Conservation (phyloP, 768 basidiomycete genomes). For the Lentinula detonsa region DNA sequence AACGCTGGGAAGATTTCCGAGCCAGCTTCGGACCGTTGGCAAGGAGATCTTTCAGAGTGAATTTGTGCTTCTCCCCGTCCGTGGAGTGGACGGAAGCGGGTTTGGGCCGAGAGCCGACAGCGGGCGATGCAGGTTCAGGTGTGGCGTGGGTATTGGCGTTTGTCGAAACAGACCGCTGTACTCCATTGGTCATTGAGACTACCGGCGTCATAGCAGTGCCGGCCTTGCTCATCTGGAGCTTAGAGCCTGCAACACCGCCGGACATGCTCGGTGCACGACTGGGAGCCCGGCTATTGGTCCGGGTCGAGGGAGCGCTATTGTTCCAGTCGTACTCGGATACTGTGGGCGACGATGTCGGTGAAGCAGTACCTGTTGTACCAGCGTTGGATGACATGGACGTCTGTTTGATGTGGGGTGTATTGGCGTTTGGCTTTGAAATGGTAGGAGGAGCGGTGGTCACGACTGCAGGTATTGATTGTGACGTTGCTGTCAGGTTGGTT, state of each 20-base stretch:
- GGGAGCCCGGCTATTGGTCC: slow-evolving; percentile 36
- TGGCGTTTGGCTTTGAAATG: not conserved
- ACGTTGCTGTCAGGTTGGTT: not conserved
- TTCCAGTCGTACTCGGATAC: slow-evolving; percentile 41
- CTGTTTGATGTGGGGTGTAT: not conserved
- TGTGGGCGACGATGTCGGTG: slow-evolving; percentile 24
- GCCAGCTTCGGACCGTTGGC: slow-evolving; percentile 67
- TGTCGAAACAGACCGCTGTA: not conserved
- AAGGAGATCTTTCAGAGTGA: slow-evolving; percentile 80
- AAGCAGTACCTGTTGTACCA: not conserved
- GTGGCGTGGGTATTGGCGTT: not conserved
- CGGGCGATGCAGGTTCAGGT: not conserved
- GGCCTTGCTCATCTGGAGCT: slow-evolving; percentile 10
- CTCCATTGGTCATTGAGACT: not conserved
- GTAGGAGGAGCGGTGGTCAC: not conserved
- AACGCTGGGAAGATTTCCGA: slow-evolving; percentile 67
- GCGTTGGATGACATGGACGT: not conserved
- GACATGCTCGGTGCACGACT: slow-evolving; percentile 30
- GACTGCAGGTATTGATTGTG: not conserved
- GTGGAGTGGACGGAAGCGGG: slow-evolving; percentile 45
- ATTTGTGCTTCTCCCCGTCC: slow-evolving; percentile 60
- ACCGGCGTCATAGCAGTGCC: not conserved
- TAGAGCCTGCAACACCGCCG: slow-evolving; percentile 30
- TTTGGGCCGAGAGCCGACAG: slow-evolving; percentile 20
- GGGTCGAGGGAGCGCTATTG: slow-evolving; percentile 38